phyloP scores from a whole-genome alignment of 1,139 yeast genomes.

The Maudiozyma humilis region DNA sequence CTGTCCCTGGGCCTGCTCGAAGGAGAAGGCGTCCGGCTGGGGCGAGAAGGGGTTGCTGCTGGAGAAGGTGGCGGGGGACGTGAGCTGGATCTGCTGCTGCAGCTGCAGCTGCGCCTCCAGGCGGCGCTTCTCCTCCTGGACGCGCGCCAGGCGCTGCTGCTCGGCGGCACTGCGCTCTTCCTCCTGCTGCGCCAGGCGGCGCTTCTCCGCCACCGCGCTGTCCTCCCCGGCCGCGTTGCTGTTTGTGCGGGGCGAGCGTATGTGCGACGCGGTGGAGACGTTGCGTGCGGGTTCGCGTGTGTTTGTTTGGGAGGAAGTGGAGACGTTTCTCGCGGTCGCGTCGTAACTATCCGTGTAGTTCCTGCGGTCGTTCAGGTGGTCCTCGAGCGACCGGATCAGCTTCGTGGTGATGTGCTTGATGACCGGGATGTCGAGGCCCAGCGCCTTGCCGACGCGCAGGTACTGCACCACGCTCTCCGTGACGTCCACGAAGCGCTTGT shows the following conservation, averaged over 20 bases:
- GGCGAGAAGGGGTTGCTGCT: conserved; percentile 26
- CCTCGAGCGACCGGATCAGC: conserved; percentile 75
- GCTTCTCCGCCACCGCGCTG: background rate
- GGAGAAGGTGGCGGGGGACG: conserved; percentile 18
- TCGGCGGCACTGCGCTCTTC: background rate
- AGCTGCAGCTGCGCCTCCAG: conserved; percentile 27
- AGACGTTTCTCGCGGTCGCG: too few relatives aligned
- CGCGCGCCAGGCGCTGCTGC: conserved; percentile 19
- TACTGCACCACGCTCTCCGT: conserved; percentile 84
- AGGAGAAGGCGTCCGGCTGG: conserved; percentile 15
- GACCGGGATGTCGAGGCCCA: conserved; percentile 88
- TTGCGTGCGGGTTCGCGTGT: too few relatives aligned
- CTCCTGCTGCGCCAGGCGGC: background rate
- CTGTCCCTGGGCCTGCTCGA: conserved; percentile 15
- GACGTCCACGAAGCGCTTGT: conserved; percentile 76
- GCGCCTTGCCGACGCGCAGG: conserved; percentile 80
- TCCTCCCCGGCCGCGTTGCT: too few relatives aligned
- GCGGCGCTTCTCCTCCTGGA: conserved; percentile 25
- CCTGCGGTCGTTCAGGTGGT: conserved; percentile 45
- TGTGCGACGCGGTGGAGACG: too few relatives aligned
- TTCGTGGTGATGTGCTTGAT: conserved; percentile 97
- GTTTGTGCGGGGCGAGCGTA: too few relatives aligned
- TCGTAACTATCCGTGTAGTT: conserved; percentile 1
- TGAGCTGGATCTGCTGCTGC: conserved; percentile 23
- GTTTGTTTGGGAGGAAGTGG: too few relatives aligned